Conservation (phyloP, 1,284 basidiomycete genomes). For the Apiotrichum gamsii region DNA sequence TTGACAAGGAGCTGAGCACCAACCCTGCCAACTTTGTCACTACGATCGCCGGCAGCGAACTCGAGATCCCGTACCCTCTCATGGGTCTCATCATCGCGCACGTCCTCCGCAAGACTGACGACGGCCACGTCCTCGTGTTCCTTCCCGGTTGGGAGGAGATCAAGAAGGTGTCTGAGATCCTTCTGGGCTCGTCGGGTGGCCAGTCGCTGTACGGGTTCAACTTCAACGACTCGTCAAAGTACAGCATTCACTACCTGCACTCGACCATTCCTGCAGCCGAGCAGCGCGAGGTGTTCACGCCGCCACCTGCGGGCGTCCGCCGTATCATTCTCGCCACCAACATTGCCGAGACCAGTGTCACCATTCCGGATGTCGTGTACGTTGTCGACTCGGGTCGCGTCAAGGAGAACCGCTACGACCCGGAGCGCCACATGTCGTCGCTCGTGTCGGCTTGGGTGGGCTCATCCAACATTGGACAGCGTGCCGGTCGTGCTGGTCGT, state of each 20-base stretch:
- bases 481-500: conserved; percentile 88
- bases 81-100: conserved; percentile 77
- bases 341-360: conserved; percentile 93
- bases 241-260: conserved; percentile 80
- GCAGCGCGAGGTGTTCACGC: conserved; percentile 84
- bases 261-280: conserved; percentile 84
- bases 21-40: conserved; percentile 29
- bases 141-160: conserved; percentile 67
- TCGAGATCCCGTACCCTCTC: conserved; percentile 77
- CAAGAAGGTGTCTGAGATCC: conserved; percentile 63
- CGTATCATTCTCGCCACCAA: conserved; percentile 90
- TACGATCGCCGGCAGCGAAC: conserved; percentile 54
- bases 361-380: conserved; percentile 93
- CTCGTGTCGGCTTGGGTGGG: conserved; percentile 87
- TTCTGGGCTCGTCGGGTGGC: conserved; percentile 51
- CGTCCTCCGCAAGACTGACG: conserved; percentile 65
- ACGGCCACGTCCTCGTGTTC: conserved; percentile 88
- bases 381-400: conserved; percentile 85
- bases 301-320: conserved; percentile 67
- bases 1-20: conserved; percentile 63
- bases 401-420: conserved; percentile 89
- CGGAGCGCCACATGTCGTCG: conserved; percentile 76
- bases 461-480: conserved; percentile 85
- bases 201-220: conserved; percentile 57
- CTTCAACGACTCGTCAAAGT: conserved; percentile 59